Evolutionary conservation across 441 rosid species (phyloP).

Genomic region (Populus trichocarpa): DNA sequence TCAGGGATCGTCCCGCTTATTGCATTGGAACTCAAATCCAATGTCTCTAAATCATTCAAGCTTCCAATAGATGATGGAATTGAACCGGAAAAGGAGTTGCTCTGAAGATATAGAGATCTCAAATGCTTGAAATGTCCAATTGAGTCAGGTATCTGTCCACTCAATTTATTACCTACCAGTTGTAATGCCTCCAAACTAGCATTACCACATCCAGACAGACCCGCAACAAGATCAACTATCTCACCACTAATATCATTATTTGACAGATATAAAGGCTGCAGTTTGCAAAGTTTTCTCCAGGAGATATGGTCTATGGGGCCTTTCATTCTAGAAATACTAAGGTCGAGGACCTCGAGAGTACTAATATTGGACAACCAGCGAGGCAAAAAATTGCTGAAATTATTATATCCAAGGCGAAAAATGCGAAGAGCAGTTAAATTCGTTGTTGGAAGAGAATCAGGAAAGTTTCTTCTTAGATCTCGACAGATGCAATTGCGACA

Average conservation of each 20-base stretch:
- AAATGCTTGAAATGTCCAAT: slow-evolving; percentile 1
- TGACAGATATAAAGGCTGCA: slow-evolving; percentile 4
- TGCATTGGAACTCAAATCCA: slow-evolving; percentile 7
- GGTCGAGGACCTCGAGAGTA: slow-evolving; percentile 7
- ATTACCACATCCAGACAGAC: slow-evolving; percentile 23
- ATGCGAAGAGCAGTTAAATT: slow-evolving; percentile 14
- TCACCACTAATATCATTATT: slow-evolving; percentile 17
- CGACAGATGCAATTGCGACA: slow-evolving; percentile 20
- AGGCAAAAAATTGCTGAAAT: slow-evolving; percentile 12
- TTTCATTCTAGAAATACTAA: neutral
- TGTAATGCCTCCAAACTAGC: slow-evolving; percentile 30
- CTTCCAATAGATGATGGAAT: slow-evolving; percentile 8
- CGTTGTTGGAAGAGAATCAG: slow-evolving; percentile 5
- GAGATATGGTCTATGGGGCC: neutral
- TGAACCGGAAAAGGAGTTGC: slow-evolving; percentile 5
- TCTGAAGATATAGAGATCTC: neutral
- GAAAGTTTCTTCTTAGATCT: slow-evolving; percentile 5
- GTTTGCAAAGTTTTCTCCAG: slow-evolving; percentile 8
- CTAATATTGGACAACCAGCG: slow-evolving; percentile 12
- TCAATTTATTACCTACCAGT: slow-evolving; percentile 26
- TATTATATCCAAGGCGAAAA: slow-evolving; percentile 19
- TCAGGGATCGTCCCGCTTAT: slow-evolving; percentile 18
- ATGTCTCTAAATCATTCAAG: slow-evolving; percentile 4
- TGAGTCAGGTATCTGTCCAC: slow-evolving; percentile 22
- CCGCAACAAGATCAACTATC: slow-evolving; percentile 26